Evolutionary conservation across 441 rosid species (phyloP), one percentile per base, ranked within the genome.

Genomic region (Euphorbia corollata): DNA sequence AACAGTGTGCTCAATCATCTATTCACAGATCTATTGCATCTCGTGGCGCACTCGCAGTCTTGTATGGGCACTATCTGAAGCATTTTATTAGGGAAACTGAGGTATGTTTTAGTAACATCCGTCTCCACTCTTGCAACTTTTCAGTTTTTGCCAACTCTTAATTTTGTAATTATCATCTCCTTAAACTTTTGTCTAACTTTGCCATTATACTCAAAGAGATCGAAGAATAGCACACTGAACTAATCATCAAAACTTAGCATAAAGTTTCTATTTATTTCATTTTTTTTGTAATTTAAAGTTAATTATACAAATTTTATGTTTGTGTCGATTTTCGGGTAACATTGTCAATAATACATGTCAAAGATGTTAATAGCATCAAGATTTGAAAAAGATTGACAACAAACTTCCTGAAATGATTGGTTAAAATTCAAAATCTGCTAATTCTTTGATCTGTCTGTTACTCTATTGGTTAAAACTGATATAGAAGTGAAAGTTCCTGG

Each of bases 1-100:
- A 92, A 71, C 96, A 87, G 76, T 82, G 86, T 77, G 87, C 89
- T 45, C 66, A 67, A 73, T 84, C 97, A 77, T 90, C 72, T 63
- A 85, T 85, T 87, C 91, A 82, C 76, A 84, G 97, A 80, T 85
- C 80, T 71, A 85, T 92, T 73, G 94, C 89, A 68, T 86, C 86
- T 63, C 89, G 74, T 61, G 88, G 88, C 39, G 98, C 98, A 68
- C 32, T 27, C 4, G 32, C 32, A 27, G 32, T 27, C 32, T 27
- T 27, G 32, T 27, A 27, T 27, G 32, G 32, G 32, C 32, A 27
- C 32, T 27, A 27, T 27, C 4, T 27, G 32, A 27, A 27, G 32
- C 32, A 27, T 27, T 27, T 27, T 27, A 27, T 27, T 27, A 27
- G 32, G 32, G 32, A 27, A 27, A 27, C 32, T 27, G 91, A 87